Conservation (phyloP, 2,329 filamentous ascomycete genomes). For the Elsinoe ampelina region DNA sequence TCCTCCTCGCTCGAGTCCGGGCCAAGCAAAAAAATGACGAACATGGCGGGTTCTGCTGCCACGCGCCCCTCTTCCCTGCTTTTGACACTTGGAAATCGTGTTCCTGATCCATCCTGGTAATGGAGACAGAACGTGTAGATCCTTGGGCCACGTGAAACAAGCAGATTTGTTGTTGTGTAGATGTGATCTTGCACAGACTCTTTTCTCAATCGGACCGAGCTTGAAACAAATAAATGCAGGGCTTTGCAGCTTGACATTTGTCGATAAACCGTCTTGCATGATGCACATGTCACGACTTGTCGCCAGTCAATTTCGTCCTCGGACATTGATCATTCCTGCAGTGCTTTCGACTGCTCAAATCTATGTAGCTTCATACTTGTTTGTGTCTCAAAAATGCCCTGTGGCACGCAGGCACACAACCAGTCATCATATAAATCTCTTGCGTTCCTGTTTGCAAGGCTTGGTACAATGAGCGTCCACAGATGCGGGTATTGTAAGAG, state of each 20-base stretch:
- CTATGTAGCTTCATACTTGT: constrained; percentile 4
- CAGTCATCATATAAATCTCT: constrained; percentile 14
- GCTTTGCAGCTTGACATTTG: background rate
- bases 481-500: constrained; percentile 1
- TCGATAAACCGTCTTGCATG: background rate
- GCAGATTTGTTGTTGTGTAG: background rate
- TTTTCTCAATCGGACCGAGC: background rate
- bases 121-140: background rate
- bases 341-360: constrained; percentile 5
- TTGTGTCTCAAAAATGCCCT: constrained; percentile 9
- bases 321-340: constrained; percentile 1
- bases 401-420: background rate
- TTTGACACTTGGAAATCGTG: background rate
- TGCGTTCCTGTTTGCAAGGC: background rate
- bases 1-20: background rate
- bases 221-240: constrained; percentile 3
- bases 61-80: background rate
- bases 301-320: background rate
- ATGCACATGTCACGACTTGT: background rate
- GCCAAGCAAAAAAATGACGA: constrained; percentile 8
- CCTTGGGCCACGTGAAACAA: constrained; percentile 5
- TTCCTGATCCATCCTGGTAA: constrained; percentile 5
- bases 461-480: constrained; percentile 11
- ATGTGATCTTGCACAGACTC: too few species aligned
- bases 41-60: background rate